phyloP scores from a whole-genome alignment of 495 filamentous ascomycete genomes.

The Astrocystis sublimbata region DNA sequence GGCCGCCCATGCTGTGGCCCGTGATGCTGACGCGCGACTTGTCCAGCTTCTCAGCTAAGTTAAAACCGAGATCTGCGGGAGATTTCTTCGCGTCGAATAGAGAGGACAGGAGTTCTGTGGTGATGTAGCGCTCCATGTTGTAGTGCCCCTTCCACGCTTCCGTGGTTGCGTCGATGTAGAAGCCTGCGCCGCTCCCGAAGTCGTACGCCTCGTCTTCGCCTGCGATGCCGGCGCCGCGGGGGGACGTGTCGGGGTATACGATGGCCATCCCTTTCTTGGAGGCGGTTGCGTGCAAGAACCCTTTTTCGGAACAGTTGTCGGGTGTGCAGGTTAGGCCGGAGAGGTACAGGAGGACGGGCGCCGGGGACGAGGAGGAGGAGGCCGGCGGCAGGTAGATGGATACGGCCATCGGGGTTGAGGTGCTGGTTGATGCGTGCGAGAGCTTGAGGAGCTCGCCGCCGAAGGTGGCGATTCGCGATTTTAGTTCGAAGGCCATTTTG shows the following conservation, averaged over 20 bases:
- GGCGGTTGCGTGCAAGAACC: slow-evolving; percentile 87
- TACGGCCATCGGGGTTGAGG: slow-evolving; percentile 68
- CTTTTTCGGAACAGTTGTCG: slow-evolving; percentile 95
- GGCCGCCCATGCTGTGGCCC: slow-evolving; percentile 95
- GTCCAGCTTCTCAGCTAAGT: slow-evolving; percentile 56
- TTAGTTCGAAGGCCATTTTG: slow-evolving; percentile 79
- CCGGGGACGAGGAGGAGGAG: slow-evolving; percentile 37
- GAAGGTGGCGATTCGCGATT: slow-evolving; percentile 86
- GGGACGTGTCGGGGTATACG: slow-evolving; percentile 92
- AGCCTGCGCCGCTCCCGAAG: slow-evolving; percentile 87
- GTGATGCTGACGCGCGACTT: slow-evolving; percentile 69
- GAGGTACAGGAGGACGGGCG: slow-evolving; percentile 91
- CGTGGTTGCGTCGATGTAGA: slow-evolving; percentile 89
- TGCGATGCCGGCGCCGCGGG: slow-evolving; percentile 73
- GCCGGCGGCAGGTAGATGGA: slow-evolving; percentile 70
- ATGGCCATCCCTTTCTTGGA: slow-evolving; percentile 78
- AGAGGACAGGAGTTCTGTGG: slow-evolving; percentile 72
- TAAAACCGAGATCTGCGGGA: slow-evolving; percentile 23
- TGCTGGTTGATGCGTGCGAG: slow-evolving; percentile 72
- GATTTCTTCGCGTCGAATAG: slow-evolving; percentile 58
- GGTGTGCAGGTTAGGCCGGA: slow-evolving; percentile 93
- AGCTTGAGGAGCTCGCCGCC: slow-evolving; percentile 95
- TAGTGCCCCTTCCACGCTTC: slow-evolving; percentile 73
- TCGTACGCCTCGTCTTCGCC: slow-evolving; percentile 86
- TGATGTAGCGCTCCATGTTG: slow-evolving; percentile 91